These are phyloP conservation scores for Fomitiporia mediterranea DNA, from an alignment of 1,284 basidiomycete genomes.

Conservation along the genomic window DNA sequence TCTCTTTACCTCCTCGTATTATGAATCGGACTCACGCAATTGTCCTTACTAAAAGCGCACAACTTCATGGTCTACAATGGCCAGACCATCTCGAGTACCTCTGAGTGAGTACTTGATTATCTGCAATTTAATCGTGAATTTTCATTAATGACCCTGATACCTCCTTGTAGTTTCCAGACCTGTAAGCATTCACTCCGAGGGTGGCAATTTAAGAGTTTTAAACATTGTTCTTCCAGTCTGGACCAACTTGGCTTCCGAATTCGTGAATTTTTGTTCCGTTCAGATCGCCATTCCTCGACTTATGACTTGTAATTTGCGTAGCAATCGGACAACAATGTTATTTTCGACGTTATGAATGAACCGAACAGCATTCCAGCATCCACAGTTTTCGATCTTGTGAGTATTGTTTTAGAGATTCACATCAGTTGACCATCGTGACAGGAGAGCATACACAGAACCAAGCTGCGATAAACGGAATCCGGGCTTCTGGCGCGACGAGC, in stretches of 20 bases:
- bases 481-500: slow-evolving; percentile 51
- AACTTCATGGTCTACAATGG: slow-evolving; percentile 59
- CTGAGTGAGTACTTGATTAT: slow-evolving; percentile 34
- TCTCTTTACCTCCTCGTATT: neutral
- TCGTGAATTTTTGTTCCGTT: slow-evolving; percentile 28
- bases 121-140: neutral
- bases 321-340: slow-evolving; percentile 48
- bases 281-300: neutral
- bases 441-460: slow-evolving; percentile 37
- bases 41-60: slow-evolving; percentile 37
- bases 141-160: neutral
- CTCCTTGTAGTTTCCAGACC: slow-evolving; percentile 42
- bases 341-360: slow-evolving; percentile 65
- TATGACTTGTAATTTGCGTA: slow-evolving; percentile 22
- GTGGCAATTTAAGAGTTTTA: no score
- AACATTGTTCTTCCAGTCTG: slow-evolving; percentile 37
- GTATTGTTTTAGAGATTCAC: slow-evolving; percentile 15
- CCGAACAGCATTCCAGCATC: slow-evolving; percentile 49
- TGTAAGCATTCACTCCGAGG: slow-evolving; percentile 32
- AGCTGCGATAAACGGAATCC: slow-evolving; percentile 58
- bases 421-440: neutral
- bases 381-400: slow-evolving; percentile 42
- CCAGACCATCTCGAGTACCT: slow-evolving; percentile 42
- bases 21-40: slow-evolving; percentile 4
- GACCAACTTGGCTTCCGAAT: slow-evolving; percentile 50